Conservation (phyloP, 1,284 basidiomycete species). For the Microbotryum violaceum region DNA sequence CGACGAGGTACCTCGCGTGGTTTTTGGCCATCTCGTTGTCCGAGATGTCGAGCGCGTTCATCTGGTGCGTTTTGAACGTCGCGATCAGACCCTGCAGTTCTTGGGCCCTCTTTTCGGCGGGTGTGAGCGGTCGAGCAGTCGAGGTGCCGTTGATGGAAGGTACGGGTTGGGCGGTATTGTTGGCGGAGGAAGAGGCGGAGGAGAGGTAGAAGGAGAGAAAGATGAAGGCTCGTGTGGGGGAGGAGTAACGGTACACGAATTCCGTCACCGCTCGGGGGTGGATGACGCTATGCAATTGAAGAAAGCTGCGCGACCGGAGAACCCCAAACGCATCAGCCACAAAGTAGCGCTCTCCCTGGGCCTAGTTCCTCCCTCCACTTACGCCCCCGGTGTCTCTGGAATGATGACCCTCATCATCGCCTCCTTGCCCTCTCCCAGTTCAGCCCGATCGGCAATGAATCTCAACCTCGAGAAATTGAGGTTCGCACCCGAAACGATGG, state of each 20-base stretch:
- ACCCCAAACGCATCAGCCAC: neutral
- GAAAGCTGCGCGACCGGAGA: constrained; percentile 55
- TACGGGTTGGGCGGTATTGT: constrained; percentile 6
- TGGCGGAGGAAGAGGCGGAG: constrained; percentile 42
- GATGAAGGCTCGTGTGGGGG: constrained; percentile 58
- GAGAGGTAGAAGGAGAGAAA: constrained; percentile 85
- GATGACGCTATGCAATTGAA: constrained; percentile 76
- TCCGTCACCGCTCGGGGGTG: constrained; percentile 92
- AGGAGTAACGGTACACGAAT: constrained; percentile 84
- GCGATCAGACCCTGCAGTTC: constrained; percentile 64
- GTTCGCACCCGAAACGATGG: constrained; percentile 89
- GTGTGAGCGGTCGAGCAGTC: constrained; percentile 15
- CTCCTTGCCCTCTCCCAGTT: constrained; percentile 90
- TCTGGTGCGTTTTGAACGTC: constrained; percentile 57
- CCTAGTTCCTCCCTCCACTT: constrained; percentile 33
- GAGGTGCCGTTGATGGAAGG: constrained; percentile 2
- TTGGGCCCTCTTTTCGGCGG: constrained; percentile 47
- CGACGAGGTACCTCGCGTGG: constrained; percentile 90
- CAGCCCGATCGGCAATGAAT: constrained; percentile 95
- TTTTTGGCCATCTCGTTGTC: constrained; percentile 94
- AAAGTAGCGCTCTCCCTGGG: too few species aligned
- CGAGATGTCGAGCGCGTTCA: constrained; percentile 79
- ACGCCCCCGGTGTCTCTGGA: constrained; percentile 85
- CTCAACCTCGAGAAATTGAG: constrained; percentile 97
- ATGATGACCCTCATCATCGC: constrained; percentile 87